Base-by-base conservation (phyloP, 2,329 filamentous ascomycete species). In the Fusarium sp. region DNA sequence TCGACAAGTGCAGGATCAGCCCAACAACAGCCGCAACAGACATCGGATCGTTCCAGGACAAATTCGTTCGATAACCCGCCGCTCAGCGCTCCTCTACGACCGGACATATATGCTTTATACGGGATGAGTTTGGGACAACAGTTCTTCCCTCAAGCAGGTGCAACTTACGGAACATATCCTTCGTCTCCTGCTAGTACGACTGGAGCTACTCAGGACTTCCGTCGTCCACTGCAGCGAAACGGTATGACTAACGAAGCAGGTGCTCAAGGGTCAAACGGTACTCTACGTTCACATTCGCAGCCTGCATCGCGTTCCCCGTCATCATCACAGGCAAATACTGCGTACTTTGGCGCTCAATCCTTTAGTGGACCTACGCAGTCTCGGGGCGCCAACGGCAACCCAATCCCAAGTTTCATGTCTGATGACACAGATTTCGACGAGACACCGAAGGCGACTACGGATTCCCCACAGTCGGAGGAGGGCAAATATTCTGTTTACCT, bases 271-370 rank as follows among this genome's bases (percentile, higher is more conserved):
- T 83, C 87, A 27, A 86, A 82, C 59, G 87, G 88, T 71, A 82
- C 87, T n/a, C 77, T 89, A 66, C 84, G 89, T 68, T 91, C 89
- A 27, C 89, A 91, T 75, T 91, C 89, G n/a, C 89, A 91, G 75
- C 89, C 89, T 25, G 88, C 89, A 5, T 85, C 87, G 34, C 82
- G 87, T 30, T 80, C 82, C 70, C 73, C 78, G 49, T 67, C 79
- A 72, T 32, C 82, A 73, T 63, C 75, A 59, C 64, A 76, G 43
- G 59, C 73, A 18, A 54, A 69, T 3, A 56, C 71, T 14, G 72
- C 71, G 6, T 78, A 78, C 20, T 68, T 75, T 22, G 75, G 74
- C 14, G 74, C 72, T 56, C 80, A 81, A 71, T 69, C 81, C 43
- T 73, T 82, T 24, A 80, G 80, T 50, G 81, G 80, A 15, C 72